phyloP scores from a whole-genome alignment of 106 monocot genomes.

The Dendrobium chrysotoxum region DNA sequence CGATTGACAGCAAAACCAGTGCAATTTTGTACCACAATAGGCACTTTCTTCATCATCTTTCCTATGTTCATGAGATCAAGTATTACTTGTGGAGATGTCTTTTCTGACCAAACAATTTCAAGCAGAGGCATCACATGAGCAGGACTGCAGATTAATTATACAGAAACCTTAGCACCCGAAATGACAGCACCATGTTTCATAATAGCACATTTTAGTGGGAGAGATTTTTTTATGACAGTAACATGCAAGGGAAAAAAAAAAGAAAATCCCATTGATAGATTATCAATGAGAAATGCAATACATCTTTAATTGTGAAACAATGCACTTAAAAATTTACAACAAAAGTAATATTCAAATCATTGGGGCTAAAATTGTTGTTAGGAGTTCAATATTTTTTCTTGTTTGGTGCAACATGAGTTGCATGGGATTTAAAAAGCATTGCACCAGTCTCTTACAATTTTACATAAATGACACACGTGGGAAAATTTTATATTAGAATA shows the following conservation, averaged over 20 bases:
- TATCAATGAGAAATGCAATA: not conserved
- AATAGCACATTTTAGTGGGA: not conserved
- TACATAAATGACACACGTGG: too few relatives aligned
- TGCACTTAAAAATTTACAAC: not conserved
- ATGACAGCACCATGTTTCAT: not conserved
- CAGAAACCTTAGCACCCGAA: not conserved
- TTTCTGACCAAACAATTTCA: constrained; percentile 80
- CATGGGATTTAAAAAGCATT: too few relatives aligned
- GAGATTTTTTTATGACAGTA: not conserved
- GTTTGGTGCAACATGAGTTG: too few relatives aligned
- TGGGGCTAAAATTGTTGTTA: too few relatives aligned
- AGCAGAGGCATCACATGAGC: constrained; percentile 88
- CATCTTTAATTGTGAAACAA: not conserved
- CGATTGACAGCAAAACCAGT: constrained; percentile 89
- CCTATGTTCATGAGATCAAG: constrained; percentile 77
- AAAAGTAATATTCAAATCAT: too few relatives aligned
- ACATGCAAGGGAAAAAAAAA: not conserved
- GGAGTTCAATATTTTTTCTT: too few relatives aligned
- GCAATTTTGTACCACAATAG: constrained; percentile 85
- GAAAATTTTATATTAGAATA: too few relatives aligned
- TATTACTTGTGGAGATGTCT: constrained; percentile 84
- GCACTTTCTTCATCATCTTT: constrained; percentile 79
- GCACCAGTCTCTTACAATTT: too few relatives aligned
- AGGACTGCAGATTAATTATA: constrained; percentile 33
- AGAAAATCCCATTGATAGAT: not conserved